These are phyloP conservation scores for Colletotrichum lindemuthianum DNA, from an alignment of 2,329 filamentous ascomycete genomes.

Conservation along the genomic window DNA sequence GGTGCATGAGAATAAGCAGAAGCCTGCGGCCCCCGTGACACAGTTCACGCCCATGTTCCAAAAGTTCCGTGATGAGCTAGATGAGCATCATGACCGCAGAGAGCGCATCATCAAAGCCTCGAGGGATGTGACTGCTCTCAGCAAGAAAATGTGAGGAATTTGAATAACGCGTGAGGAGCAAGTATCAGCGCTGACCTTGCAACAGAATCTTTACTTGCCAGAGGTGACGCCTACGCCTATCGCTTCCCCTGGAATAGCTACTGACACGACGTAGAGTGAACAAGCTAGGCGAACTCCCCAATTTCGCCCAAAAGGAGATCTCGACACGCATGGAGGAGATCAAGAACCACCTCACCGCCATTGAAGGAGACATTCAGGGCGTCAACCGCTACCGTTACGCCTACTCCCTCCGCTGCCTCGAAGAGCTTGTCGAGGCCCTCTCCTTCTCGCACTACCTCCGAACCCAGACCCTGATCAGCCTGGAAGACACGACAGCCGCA, in stretches of 20 bases:
- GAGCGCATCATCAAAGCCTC: slow-evolving; percentile 92
- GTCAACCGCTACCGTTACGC: slow-evolving; percentile 87
- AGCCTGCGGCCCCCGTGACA: slow-evolving; percentile 48
- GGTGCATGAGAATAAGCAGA: slow-evolving; percentile 48
- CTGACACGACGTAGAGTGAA: slow-evolving; percentile 29
- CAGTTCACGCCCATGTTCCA: slow-evolving; percentile 82
- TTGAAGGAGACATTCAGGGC: slow-evolving; percentile 78
- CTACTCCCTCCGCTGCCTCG: slow-evolving; percentile 82
- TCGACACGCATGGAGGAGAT: slow-evolving; percentile 77
- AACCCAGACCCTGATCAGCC: slow-evolving; percentile 77
- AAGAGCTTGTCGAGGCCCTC: slow-evolving; percentile 94
- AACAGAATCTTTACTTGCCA: slow-evolving; percentile 52
- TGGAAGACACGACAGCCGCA: slow-evolving; percentile 64
- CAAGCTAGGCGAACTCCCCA: slow-evolving; percentile 33
- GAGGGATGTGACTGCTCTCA: slow-evolving; percentile 89
- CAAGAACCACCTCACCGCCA: slow-evolving; percentile 69
- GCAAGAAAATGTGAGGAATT: slow-evolving; percentile 88
- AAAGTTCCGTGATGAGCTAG: slow-evolving; percentile 84
- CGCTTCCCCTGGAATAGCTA: neutral
- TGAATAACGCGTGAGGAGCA: accelerated
- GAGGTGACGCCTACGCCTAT: slow-evolving; percentile 42
- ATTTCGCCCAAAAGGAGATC: slow-evolving; percentile 73
- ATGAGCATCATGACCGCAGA: slow-evolving; percentile 92
- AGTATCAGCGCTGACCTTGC: slow-evolving; percentile 6
- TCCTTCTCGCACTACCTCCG: slow-evolving; percentile 90